phyloP scores from a whole-genome alignment of 2,329 filamentous ascomycete species.

The Lachnellula occidentalis region DNA sequence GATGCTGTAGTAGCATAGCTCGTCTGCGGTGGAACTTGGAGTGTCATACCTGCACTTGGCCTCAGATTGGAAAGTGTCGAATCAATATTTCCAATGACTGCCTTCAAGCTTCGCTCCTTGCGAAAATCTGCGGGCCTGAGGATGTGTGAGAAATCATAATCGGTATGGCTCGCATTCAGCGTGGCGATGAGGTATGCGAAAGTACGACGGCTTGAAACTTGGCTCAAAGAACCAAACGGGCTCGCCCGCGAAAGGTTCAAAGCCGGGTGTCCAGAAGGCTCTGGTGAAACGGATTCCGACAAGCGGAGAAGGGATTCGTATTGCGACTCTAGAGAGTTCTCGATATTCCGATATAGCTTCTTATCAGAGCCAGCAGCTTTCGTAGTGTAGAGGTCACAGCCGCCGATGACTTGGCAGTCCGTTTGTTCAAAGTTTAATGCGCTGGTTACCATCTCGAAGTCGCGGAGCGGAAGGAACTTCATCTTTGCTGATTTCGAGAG shows the following conservation, averaged over 20 bases:
- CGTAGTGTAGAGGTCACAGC: conserved; percentile 94
- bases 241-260: conserved; percentile 80
- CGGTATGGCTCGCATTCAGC: conserved; percentile 87
- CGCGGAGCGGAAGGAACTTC: conserved; percentile 85
- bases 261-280: conserved; percentile 57
- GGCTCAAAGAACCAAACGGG: conserved; percentile 85
- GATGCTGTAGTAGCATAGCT: conserved; percentile 34
- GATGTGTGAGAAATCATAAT: conserved; percentile 96
- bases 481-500: conserved; percentile 21
- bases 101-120: conserved; percentile 71
- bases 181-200: conserved; percentile 97
- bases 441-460: conserved; percentile 86
- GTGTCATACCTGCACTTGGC: conserved; percentile 47
- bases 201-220: conserved; percentile 81
- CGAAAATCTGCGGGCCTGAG: conserved; percentile 86
- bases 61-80: conserved; percentile 82
- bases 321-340: conserved; percentile 83
- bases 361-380: conserved; percentile 94
- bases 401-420: conserved; percentile 86
- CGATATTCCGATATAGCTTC: conserved; percentile 95
- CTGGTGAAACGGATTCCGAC: conserved; percentile 77
- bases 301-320: conserved; percentile 84
- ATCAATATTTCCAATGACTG: conserved; percentile 83
- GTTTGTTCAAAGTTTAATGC: conserved; percentile 94
- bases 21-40: conserved; percentile 33